Evolutionary conservation across 108 stramenopile species (phyloP), one percentile per base, ranked within the genome.

Genomic region (Nitzschia sp.): DNA sequence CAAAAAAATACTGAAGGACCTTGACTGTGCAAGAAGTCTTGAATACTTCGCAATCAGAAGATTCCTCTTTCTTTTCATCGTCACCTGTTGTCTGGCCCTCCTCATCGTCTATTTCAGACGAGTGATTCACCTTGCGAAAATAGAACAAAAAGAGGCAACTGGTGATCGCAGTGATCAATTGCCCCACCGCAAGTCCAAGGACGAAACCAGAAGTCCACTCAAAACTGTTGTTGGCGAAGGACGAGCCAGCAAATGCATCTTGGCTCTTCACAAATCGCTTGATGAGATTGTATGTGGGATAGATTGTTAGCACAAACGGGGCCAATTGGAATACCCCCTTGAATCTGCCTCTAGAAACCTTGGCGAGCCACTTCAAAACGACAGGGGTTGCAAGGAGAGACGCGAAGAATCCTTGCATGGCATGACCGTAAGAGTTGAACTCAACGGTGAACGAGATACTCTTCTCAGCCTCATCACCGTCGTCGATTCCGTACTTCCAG

Each of bases 271-370:
- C 17, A 26, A 62, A 63, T 6, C 70, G 60, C 61, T 71, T 71
- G 32, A 71, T n/a, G 70, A 71, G 61, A 32, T 71, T 71, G 61
- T 71, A 71, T 8, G 61, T 27, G 19, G 70, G 70, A 35, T 71
- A 71, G 5, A 63, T 16, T 5, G 70, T 63, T 15, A 71, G 45
- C 9, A 29, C 11, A 15, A n/a, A 29, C 16, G 65, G 31, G 3
- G 50, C 65, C 9, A 53, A 58, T 16, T 53, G 65, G 17, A 53
- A 8, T 28, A 45, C 8, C 41, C 41, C 8, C 15, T 4, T 45
- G 44, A 26, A 26, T 66, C 50, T 44, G 11, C 56, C 27, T 31
- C 27, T 13, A 17, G 26, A 28, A 11, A 58, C 5, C 26, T 31
- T 6, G 17, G 8, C 3, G 29, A 71, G 46, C 26, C 27, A 3